Evolutionary conservation across 129 eudicot genomes (phyloP).

Genomic region (Apium graveolens): DNA sequence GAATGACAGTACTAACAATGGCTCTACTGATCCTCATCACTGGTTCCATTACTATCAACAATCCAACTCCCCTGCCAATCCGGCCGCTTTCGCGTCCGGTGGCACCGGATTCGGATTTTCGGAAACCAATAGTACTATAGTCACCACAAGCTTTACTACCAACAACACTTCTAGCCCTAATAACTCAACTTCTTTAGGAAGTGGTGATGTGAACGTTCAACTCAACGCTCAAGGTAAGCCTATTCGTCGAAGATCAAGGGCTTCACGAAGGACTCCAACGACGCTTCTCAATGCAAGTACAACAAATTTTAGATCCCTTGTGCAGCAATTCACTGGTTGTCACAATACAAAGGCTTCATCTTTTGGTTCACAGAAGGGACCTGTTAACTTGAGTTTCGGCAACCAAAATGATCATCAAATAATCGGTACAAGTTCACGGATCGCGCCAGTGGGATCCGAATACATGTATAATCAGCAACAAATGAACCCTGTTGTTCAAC

Average conservation of each 20-base stretch:
- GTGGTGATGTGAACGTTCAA: neutral
- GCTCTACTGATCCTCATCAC: neutral
- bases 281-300: conserved; percentile 32
- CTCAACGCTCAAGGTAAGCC: conserved; percentile 13
- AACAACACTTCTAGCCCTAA: conserved; percentile 5
- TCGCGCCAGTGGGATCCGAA: neutral
- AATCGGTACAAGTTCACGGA: conserved; percentile 4
- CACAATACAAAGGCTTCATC: neutral
- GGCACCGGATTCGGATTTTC: neutral
- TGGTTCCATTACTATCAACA: conserved; percentile 12
- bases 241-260: conserved; percentile 15
- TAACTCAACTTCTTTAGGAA: conserved; percentile 3
- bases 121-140: neutral
- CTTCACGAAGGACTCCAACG: conserved; percentile 20
- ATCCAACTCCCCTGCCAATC: neutral
- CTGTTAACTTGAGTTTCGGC: conserved; percentile 23
- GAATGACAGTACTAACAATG: conserved; percentile 6
- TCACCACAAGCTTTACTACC: conserved; percentile 1
- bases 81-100: neutral
- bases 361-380: conserved; percentile 16
- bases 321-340: conserved; percentile 36
- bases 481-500: neutral
- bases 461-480: neutral
- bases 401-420: conserved; percentile 4
- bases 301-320: conserved; percentile 30